Conservation (phyloP, 2,329 filamentous ascomycete genomes). For the Chrysosporium keratinophilum region DNA sequence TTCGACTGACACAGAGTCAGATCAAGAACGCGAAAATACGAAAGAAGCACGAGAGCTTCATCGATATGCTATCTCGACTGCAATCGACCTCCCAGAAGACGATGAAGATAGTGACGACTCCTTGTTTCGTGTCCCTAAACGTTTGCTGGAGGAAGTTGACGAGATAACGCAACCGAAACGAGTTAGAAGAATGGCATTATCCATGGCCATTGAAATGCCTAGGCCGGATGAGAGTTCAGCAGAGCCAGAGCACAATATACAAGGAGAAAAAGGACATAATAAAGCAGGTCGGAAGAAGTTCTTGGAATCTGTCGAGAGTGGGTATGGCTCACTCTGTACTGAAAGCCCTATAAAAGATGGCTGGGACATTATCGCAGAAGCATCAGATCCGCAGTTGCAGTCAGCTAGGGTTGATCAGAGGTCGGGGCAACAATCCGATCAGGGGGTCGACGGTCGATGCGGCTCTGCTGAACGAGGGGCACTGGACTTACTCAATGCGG, state of each 20-base stretch:
- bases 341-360: neutral
- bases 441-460: neutral
- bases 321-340: conserved; percentile 1
- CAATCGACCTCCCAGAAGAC: neutral
- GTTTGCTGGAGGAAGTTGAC: neutral
- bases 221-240: neutral
- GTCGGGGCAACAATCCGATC: neutral
- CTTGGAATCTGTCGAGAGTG: neutral
- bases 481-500: neutral
- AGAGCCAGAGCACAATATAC: neutral
- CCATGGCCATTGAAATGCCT: neutral
- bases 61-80: neutral
- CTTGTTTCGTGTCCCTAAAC: neutral
- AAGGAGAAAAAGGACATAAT: neutral
- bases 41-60: neutral
- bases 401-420: neutral
- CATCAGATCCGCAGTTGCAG: neutral
- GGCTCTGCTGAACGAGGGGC: neutral
- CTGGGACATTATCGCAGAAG: neutral
- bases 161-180: neutral
- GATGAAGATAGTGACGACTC: conserved; percentile 1
- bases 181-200: neutral
- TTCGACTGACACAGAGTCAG: too few relatives aligned
- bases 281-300: neutral
- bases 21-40: neutral